Conservation (phyloP, 345 rosid genomes). For the Erodium maritimum region DNA sequence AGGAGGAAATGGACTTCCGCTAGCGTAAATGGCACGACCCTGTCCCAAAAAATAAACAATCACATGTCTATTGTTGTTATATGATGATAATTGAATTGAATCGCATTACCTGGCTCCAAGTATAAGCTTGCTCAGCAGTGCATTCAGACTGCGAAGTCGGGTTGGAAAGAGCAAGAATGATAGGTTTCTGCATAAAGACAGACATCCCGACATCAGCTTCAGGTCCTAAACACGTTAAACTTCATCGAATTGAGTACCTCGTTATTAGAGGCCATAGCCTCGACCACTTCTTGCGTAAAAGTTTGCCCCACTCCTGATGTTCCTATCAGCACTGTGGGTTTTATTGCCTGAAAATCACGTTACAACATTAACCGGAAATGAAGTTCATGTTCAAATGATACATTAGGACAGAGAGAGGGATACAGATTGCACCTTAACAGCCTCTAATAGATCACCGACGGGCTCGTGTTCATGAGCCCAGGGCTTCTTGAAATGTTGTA, state of each 20-base stretch:
- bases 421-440: slow-evolving; percentile 11
- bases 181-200: slow-evolving; percentile 54
- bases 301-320: slow-evolving; percentile 89
- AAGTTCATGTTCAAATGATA: too few species aligned
- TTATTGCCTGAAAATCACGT: slow-evolving; percentile 31
- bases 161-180: slow-evolving; percentile 84
- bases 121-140: slow-evolving; percentile 93
- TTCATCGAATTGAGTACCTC: slow-evolving; percentile 27
- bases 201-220: slow-evolving; percentile 1
- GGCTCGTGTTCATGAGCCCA: slow-evolving; percentile 96
- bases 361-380: too few species aligned
- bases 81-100: too few species aligned
- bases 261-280: slow-evolving; percentile 76
- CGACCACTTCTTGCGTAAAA: slow-evolving; percentile 73
- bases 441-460: slow-evolving; percentile 46
- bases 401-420: too few species aligned
- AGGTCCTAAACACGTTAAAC: not conserved
- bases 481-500: slow-evolving; percentile 91
- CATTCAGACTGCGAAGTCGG: slow-evolving; percentile 97
- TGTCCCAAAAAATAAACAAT: slow-evolving; percentile 13
- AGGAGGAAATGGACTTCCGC: slow-evolving; percentile 86
- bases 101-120: slow-evolving; percentile 61
- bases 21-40: slow-evolving; percentile 90
- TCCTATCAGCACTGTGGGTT: slow-evolving; percentile 86
- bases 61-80: too few species aligned